Percentiles rank a stretch among this genome's conserved stretches.
Conservation (phyloP, 495 filamentous ascomycete genomes). For the Aspergillus baeticus region DNA sequence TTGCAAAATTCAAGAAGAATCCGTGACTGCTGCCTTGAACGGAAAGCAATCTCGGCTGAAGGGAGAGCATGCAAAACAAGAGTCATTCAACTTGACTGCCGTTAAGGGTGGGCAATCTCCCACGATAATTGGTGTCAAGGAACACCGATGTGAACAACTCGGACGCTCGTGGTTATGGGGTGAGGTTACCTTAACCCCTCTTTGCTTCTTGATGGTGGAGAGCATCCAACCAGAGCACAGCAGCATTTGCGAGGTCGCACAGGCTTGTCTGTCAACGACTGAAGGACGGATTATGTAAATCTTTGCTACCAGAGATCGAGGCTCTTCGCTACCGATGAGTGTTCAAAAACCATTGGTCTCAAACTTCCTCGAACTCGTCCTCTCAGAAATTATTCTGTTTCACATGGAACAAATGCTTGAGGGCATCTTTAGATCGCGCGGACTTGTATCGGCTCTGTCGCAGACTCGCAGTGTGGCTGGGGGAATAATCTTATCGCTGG, state of each 20-base stretch:
- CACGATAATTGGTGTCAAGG: no score
- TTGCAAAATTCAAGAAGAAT: background rate
- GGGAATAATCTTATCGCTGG: constrained; percentile 18
- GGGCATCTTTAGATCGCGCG: constrained; percentile 3
- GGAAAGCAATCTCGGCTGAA: background rate
- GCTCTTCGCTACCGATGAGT: background rate
- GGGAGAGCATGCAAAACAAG: background rate
- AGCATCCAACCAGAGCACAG: background rate
- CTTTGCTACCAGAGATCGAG: background rate
- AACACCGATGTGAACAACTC: background rate
- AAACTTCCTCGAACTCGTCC: background rate
- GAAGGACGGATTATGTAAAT: background rate
- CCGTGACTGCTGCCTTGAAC: no score
- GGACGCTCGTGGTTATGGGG: background rate
- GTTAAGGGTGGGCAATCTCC: background rate
- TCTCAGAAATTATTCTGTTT: constrained; percentile 7
- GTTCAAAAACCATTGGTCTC: no score
- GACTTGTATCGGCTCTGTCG: no score
- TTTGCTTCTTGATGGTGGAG: background rate
- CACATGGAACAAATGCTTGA: constrained; percentile 24
- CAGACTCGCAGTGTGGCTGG: constrained; percentile 7
- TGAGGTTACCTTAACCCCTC: constrained; percentile 9
- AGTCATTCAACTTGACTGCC: background rate
- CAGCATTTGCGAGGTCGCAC: constrained; percentile 1
- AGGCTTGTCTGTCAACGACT: background rate